Evolutionary conservation across 2,329 filamentous ascomycete species (phyloP).

Genomic region (Ilyonectria destructans): DNA sequence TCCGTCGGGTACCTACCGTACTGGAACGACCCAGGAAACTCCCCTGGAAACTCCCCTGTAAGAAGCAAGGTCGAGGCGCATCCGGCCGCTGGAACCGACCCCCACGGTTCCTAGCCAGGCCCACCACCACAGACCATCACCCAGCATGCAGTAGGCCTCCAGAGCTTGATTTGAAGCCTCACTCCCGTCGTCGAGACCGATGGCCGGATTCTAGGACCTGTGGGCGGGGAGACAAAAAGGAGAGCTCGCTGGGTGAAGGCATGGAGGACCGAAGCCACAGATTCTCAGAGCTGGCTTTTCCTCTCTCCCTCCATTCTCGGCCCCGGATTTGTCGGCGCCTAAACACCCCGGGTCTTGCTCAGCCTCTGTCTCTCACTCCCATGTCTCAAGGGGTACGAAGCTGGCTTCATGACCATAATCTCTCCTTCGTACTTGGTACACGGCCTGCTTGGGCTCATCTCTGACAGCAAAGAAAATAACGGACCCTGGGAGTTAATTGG

Average conservation of each 20-base stretch:
- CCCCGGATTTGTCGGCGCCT: constrained; percentile 44
- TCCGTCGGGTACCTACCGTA: neutral
- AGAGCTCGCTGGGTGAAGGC: neutral
- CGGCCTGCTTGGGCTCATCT: neutral
- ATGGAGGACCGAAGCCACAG: neutral
- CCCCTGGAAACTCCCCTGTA: constrained; percentile 10
- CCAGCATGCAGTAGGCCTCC: neutral
- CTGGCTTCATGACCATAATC: neutral
- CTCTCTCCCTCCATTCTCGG: constrained; percentile 24
- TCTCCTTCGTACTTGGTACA: neutral
- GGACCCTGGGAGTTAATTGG: constrained; percentile 17
- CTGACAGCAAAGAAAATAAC: constrained; percentile 3
- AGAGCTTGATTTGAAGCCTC: constrained; percentile 4
- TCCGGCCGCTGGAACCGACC: constrained; percentile 4
- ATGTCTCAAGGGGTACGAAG: constrained; percentile 6
- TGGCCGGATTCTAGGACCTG: no score
- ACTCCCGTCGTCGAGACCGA: neutral
- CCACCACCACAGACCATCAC: neutral
- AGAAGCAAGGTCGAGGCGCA: constrained; percentile 3
- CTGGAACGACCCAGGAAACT: neutral
- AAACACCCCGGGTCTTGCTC: constrained; percentile 32
- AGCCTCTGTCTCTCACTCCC: constrained; percentile 36
- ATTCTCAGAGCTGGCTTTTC: neutral
- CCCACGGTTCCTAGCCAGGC: constrained; percentile 1
- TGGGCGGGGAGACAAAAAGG: neutral